These are phyloP conservation scores for Moricandia arvensis DNA, from an alignment of 345 rosid species.

Conservation along the genomic window DNA sequence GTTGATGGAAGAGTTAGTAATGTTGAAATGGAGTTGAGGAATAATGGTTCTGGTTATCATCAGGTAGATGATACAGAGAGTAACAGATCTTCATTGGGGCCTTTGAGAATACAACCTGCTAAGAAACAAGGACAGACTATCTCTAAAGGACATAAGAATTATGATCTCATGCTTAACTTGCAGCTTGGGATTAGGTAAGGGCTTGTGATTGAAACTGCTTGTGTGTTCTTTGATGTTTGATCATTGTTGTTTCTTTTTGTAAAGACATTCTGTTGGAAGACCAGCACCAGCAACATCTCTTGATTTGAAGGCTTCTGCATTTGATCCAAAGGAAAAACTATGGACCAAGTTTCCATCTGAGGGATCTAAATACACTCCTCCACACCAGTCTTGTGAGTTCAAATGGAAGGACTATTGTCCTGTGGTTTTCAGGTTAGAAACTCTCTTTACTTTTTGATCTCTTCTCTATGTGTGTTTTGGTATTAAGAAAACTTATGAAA, in stretches of 20 bases:
- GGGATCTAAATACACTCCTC: conserved; percentile 95
- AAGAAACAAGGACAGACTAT: conserved; percentile 86
- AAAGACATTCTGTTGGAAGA: conserved; percentile 88
- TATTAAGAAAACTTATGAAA: not conserved
- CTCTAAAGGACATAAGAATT: conserved; percentile 91
- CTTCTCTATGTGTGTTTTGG: not conserved
- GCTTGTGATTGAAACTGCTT: not conserved
- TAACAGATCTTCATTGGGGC: conserved; percentile 30
- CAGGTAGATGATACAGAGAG: conserved; percentile 45
- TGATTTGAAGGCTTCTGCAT: conserved; percentile 84
- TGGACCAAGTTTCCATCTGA: conserved; percentile 97
- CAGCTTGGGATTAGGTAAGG: conserved; percentile 92
- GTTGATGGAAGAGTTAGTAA: conserved; percentile 67
- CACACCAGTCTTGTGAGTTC: conserved; percentile 88
- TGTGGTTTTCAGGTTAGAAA: conserved; percentile 80
- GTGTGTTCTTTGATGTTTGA: conserved; percentile 2
- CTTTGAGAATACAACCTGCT: conserved; percentile 52
- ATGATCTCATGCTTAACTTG: conserved; percentile 96
- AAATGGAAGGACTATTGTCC: conserved; percentile 99
- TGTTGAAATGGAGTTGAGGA: conserved; percentile 43
- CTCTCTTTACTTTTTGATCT: not conserved
- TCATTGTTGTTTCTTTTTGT: not conserved
- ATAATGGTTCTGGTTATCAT: conserved; percentile 46
- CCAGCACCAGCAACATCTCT: conserved; percentile 87
- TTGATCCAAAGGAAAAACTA: conserved; percentile 90